Evolutionary conservation across 805 yeast genomes (phyloP), one percentile per base, ranked within the genome.

Genomic region (Lipomyces mesembrius): DNA sequence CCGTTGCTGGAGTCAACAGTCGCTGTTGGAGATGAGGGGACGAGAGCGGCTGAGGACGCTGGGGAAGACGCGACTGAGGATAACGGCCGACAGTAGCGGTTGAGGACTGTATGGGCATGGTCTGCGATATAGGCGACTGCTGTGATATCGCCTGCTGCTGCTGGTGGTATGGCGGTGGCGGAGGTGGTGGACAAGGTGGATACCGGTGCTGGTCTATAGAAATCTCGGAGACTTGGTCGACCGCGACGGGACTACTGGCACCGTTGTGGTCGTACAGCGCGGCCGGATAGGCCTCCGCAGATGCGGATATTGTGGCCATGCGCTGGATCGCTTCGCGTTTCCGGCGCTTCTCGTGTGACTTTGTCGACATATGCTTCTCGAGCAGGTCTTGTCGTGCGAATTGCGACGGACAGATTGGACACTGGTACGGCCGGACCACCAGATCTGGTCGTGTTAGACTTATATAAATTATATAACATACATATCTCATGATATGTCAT

Each of bases 321-420:
- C 53, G 67, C 60, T 63, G 63, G 62, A 59, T 59, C 22, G 67
- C 68, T 53, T 70, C 73, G 17, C 72, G 62, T 59, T 65, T 65
- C 62, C 62, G 69, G 14, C 74, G 64, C 61, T 68, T 71, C 56
- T 71, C 74, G 57, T 73, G 75, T 14, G 74, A 60, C 59, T 74
- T 74, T 4, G 73, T 71, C 1, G 62, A 59, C 57, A 66, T 60
- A 27, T 72, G 73, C 72, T 76, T 76, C 51, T 73, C 74, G 27
- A 76, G 71, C 56, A 76, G 63, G 62, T 76, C 78, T 39, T 69
- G 74, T 32, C 78, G 67, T 1, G 78, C 76, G 62, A 76, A 76
- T 37, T 69, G 58, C 14, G 71, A 63, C 6, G 72, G 67, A 60
- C 78, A 76, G 25, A 63, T 61, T 12, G 70, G 64, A 61, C 78